phyloP scores from a whole-genome alignment of 2,329 filamentous ascomycete genomes.

The Monosporascus ibericus region DNA sequence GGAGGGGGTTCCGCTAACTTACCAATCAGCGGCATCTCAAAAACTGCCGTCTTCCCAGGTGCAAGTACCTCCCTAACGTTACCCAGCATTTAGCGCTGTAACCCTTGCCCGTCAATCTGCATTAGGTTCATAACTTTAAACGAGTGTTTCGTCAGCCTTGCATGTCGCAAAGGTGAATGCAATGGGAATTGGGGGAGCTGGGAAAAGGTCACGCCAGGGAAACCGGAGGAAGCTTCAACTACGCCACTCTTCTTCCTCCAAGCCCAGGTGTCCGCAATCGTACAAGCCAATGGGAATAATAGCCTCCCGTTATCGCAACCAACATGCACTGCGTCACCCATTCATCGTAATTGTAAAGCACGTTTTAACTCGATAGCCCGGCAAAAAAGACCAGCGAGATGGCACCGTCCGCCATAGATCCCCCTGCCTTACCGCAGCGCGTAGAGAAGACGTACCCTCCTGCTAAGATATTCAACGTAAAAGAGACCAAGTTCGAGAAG shows the following conservation, averaged over 20 bases:
- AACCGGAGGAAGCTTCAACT: background rate
- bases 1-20: too few relatives aligned
- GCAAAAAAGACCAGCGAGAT: slow-evolving; percentile 24
- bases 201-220: background rate
- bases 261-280: background rate
- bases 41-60: too few relatives aligned
- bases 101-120: too few relatives aligned
- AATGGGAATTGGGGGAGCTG: background rate
- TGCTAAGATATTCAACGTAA: slow-evolving; percentile 53
- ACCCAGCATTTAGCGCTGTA: too few relatives aligned
- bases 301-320: background rate
- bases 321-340: background rate
- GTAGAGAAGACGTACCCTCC: slow-evolving; percentile 43
- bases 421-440: slow-evolving; percentile 34
- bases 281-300: background rate
- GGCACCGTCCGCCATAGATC: slow-evolving; percentile 49
- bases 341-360: too few relatives aligned
- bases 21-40: too few relatives aligned
- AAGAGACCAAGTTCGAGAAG: slow-evolving; percentile 56
- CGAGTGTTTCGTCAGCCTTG: background rate
- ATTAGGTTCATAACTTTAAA: too few relatives aligned
- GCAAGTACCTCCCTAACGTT: too few relatives aligned
- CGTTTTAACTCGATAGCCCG: background rate
- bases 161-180: background rate
- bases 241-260: background rate